Evolutionary conservation across 805 yeast species (phyloP), one percentile per base, ranked within the genome.

Genomic region (Saccharomycopsis guyanensis): DNA sequence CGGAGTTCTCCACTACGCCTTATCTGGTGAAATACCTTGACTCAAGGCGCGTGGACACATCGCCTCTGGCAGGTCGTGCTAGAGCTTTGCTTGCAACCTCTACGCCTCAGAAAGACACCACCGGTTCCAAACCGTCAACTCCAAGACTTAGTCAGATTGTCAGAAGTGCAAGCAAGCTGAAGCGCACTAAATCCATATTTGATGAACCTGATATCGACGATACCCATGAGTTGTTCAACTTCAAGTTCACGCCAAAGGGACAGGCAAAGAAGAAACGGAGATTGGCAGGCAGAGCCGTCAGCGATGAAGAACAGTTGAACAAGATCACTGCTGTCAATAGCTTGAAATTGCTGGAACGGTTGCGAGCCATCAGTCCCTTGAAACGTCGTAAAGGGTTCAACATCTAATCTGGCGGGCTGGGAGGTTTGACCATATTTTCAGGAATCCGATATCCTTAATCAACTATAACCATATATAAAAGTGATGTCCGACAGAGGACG

Each of bases 1-100:
- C 45, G 12, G 45, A 46, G 16, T 47, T 47, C 23, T 47, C 50
- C 16, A 47, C 50, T 10, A 34, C 50, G 7, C 50, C 50, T 10
- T 46, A 46, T 33, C 39, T 45, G 40, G 37, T 19, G 34, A 38
- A 38, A n/a, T 44, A n/a, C n/a, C n/a, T n/a, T n/a, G n/a, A n/a
- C n/a, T n/a, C n/a, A n/a, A n/a, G n/a, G n/a, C n/a, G n/a, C n/a
- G n/a, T n/a, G n/a, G n/a, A n/a, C n/a, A n/a, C n/a, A n/a, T n/a
- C n/a, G n/a, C n/a, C n/a, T n/a, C n/a, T n/a, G n/a, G n/a, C n/a
- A n/a, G n/a, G n/a, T n/a, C n/a, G n/a, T n/a, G n/a, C n/a, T n/a
- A n/a, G n/a, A n/a, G n/a, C n/a, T n/a, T n/a, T n/a, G n/a, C n/a
- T n/a, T n/a, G n/a, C n/a, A n/a, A n/a, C n/a, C n/a, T n/a, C n/a